Percentiles rank a stretch among this genome's conserved stretches.
Conservation (phyloP, 2,329 filamentous ascomycete species). For the Aschersonia sp. region DNA sequence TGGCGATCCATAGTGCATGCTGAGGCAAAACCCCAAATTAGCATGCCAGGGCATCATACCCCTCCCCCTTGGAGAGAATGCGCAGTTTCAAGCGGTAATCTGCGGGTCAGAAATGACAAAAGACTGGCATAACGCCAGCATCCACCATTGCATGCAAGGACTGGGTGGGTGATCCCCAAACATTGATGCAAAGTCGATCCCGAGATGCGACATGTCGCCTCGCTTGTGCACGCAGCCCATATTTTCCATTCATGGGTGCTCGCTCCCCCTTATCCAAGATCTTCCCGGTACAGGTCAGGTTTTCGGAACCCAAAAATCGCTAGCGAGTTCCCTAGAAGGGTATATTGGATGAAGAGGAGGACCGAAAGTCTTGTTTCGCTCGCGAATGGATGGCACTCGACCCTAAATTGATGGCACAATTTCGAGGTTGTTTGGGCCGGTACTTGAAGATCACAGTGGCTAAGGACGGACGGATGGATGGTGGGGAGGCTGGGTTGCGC, state of each 20-base stretch:
- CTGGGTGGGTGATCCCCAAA: constrained; percentile 1
- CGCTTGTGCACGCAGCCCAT: background rate
- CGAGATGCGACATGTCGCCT: background rate
- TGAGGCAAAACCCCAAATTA: background rate
- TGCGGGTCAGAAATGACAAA: background rate
- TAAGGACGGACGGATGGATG: background rate
- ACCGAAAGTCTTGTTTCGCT: background rate
- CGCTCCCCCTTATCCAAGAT: background rate
- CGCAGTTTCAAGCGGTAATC: background rate
- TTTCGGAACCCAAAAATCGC: background rate
- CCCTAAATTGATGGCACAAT: background rate
- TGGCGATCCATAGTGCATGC: background rate
- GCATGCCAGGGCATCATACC: background rate
- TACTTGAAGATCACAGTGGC: background rate
- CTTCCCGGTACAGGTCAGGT: background rate
- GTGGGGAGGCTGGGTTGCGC: background rate
- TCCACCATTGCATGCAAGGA: background rate
- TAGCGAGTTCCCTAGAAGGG: background rate
- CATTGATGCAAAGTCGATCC: constrained; percentile 5
- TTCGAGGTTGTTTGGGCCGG: background rate
- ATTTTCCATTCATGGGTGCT: background rate
- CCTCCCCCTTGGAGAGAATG: background rate
- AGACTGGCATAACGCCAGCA: background rate
- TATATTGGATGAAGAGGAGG: background rate
- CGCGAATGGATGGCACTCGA: no score